Evolutionary conservation across 169 alveolate genomes (phyloP).

Genomic region (Plasmodium malariae): DNA sequence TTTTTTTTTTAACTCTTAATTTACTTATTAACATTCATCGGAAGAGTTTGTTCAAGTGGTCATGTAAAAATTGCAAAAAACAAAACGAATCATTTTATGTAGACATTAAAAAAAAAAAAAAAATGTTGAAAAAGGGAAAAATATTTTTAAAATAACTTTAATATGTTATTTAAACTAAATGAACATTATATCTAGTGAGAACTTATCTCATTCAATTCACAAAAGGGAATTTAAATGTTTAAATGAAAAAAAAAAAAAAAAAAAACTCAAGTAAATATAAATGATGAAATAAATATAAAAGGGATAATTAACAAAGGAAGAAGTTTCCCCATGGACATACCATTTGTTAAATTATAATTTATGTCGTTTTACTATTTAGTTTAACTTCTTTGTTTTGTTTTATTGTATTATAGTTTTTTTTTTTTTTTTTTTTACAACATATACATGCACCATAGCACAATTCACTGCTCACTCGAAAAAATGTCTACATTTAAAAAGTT

Average conservation of each 20-base stretch:
- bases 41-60: too few relatives aligned
- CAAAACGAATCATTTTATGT: too few relatives aligned
- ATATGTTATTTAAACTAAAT: neutral
- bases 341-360: neutral
- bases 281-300: neutral
- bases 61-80: too few relatives aligned
- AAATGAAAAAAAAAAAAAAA: neutral
- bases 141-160: neutral
- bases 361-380: neutral
- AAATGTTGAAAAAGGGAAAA: neutral
- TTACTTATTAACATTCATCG: too few relatives aligned
- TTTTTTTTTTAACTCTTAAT: neutral
- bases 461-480: constrained; percentile 12
- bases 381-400: neutral
- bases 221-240: too few relatives aligned
- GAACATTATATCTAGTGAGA: too few relatives aligned
- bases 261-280: neutral
- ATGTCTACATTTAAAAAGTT: constrained; percentile 11
- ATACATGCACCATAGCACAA: constrained; percentile 18
- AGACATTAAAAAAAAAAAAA: neutral
- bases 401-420: neutral
- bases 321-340: neutral
- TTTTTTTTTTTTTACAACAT: constrained; percentile 17
- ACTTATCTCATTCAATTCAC: too few relatives aligned
- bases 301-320: neutral